A percentile compares a stretch with the other conserved stretches of the same genome.
phyloP scores from a whole-genome alignment of 1,284 basidiomycete species.

The Malassezia pachydermatis region DNA sequence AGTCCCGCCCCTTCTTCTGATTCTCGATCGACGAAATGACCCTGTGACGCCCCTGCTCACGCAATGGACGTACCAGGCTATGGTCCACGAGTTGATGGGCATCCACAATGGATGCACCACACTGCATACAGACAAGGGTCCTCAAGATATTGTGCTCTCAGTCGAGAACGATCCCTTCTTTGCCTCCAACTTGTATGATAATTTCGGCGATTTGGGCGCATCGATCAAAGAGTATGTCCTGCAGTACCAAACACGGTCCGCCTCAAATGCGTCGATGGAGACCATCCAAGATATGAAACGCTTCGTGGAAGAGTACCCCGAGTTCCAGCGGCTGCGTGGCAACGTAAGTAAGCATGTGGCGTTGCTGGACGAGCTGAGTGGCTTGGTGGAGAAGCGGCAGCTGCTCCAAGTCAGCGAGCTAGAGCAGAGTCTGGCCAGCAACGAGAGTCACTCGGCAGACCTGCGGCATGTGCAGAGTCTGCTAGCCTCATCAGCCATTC shows the following conservation, averaged over 20 bases:
- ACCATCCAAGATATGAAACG: conserved; percentile 66
- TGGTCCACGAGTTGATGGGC: conserved; percentile 92
- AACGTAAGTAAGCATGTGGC: conserved; percentile 98
- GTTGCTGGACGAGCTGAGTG: conserved; percentile 85
- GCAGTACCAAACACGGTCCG: conserved; percentile 71
- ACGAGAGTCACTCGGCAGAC: conserved; percentile 69
- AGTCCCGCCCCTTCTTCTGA: conserved; percentile 53
- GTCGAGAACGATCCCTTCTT: conserved; percentile 90
- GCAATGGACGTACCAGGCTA: conserved; percentile 99
- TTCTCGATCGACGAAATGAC: conserved; percentile 80
- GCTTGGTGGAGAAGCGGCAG: conserved; percentile 70
- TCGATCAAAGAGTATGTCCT: conserved; percentile 86
- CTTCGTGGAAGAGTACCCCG: conserved; percentile 97
- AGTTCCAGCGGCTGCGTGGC: conserved; percentile 87
- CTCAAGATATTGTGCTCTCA: conserved; percentile 84
- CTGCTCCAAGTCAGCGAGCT: conserved; percentile 76
- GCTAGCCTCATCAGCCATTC: conserved; percentile 57
- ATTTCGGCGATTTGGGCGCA: conserved; percentile 92
- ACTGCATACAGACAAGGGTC: conserved; percentile 8
- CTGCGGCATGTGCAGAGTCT: conserved; percentile 49
- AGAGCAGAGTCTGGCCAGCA: conserved; percentile 89
- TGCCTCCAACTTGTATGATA: conserved; percentile 76
- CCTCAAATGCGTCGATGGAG: conserved; percentile 73
- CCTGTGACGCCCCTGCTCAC: conserved; percentile 94
- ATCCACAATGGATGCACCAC: conserved; percentile 75